phyloP scores from a whole-genome alignment of 2,329 filamentous ascomycete genomes.

The Aspergillus pseudoglaucus region DNA sequence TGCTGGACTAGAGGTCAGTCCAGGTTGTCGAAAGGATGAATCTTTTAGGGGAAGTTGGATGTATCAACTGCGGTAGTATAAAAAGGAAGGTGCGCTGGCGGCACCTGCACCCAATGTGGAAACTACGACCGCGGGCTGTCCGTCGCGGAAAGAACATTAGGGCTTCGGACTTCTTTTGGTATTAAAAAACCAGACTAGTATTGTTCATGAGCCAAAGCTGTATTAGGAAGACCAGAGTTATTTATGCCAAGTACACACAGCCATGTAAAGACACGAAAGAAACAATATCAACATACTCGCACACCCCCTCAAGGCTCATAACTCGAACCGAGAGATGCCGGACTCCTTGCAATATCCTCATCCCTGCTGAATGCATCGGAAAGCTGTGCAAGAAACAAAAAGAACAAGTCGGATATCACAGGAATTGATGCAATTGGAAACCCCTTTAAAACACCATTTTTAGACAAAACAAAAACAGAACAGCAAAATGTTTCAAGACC shows the following conservation, averaged over 20 bases:
- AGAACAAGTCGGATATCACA: constrained; percentile 32
- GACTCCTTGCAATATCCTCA: constrained; percentile 28
- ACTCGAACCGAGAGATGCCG: background rate
- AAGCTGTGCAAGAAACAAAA: constrained; percentile 22
- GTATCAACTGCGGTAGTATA: background rate
- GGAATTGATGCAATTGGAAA: constrained; percentile 24
- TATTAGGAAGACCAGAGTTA: too few species aligned
- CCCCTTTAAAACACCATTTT: constrained; percentile 19
- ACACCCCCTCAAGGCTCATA: background rate
- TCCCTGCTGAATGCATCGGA: constrained; percentile 23
- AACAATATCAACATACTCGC: background rate
- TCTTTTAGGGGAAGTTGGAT: background rate
- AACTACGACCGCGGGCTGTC: background rate
- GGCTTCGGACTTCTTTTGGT: background rate
- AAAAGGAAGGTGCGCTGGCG: constrained; percentile 1
- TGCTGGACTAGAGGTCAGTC: background rate
- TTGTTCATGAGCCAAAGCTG: background rate
- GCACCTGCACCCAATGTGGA: background rate
- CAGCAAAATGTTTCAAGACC: background rate
- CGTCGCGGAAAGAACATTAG: background rate
- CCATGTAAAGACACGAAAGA: background rate
- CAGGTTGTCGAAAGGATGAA: background rate
- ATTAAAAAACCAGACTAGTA: background rate
- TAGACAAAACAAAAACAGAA: constrained; percentile 12
- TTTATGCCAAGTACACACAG: background rate